Conservation (phyloP, 345 rosid genomes). For the Acer campestre region DNA sequence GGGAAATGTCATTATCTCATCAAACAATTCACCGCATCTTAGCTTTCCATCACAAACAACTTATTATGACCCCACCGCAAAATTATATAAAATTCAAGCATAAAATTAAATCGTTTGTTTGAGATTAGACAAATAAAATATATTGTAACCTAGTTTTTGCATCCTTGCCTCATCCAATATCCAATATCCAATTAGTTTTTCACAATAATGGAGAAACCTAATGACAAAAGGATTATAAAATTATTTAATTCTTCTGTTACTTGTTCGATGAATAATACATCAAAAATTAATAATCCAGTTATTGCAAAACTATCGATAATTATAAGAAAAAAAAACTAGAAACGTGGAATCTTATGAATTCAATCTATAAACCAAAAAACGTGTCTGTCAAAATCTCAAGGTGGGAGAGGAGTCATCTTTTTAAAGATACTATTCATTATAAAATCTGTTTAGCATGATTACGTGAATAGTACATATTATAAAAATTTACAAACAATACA, state of each 20-base stretch:
- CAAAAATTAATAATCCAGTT: not conserved
- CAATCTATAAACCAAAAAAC: too few relatives aligned
- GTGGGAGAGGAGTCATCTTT: not conserved
- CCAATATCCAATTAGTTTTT: not conserved
- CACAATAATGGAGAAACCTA: not conserved
- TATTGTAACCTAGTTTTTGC: too few relatives aligned
- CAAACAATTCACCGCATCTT: constrained; percentile 14
- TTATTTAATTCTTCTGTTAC: not conserved
- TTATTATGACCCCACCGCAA: not conserved
- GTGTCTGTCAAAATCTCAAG: not conserved
- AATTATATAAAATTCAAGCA: too few relatives aligned
- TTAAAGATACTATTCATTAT: too few relatives aligned
- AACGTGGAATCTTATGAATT: not conserved
- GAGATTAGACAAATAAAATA: too few relatives aligned
- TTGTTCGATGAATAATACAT: not conserved
- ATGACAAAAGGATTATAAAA: not conserved
- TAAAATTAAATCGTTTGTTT: too few relatives aligned
- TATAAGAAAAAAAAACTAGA: too few relatives aligned
- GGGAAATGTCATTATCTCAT: not conserved
- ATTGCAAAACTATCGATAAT: too few relatives aligned
- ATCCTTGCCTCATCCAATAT: too few relatives aligned
- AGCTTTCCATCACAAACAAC: not conserved
- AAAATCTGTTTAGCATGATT: too few relatives aligned
- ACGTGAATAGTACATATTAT: too few relatives aligned
- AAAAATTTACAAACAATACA: too few relatives aligned